Evolutionary conservation across 129 eudicot species (phyloP), one percentile per base, ranked within the genome.

Genomic region (Dittrichia graveolens): DNA sequence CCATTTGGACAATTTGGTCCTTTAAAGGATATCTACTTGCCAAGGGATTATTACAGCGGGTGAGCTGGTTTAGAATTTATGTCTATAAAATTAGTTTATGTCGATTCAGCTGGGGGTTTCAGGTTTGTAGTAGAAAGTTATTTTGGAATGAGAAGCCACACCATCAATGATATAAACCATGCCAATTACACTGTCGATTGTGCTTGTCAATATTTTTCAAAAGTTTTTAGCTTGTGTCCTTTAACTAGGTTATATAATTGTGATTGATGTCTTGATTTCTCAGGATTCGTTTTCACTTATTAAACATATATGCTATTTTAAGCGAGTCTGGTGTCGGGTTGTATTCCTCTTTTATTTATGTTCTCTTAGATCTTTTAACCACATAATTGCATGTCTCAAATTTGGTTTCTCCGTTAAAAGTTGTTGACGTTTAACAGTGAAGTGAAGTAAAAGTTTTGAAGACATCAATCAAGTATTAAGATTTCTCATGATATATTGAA

Each of bases 41-140:
- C 97, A 10, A 82, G 95, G 84, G 97, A 91, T 83, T 91, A 91
- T 72, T 88, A 88, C 67, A 88, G 92, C 67, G 90, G 92, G 97
- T 91, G 88, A 88, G 95, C 77, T 55, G 78, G 64, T 73, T 49
- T 56, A 19, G 46, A 57, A 12, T 57, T 35, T 10, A 19, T 46
- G 12, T 45, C 6, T 11, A 10, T 31, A 57, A 5, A 41, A 6
- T 31, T 14, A 54, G 14, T 6, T 48, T 65, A 2, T 43, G 16
- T 2, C 37, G 5, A 35, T 47, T 42, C 52, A 13, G 38, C 14
- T 5, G n/a, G 42, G 24, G 12, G 50, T 55, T 37, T 7, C 35
- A 34, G n/a, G 19, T 13, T 55, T 6, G 39, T 37, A 49, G 47
- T 24, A 41, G 58, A n/a, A 39, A 10, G 10, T 56, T 7, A 43